Evolutionary conservation across 2,329 filamentous ascomycete genomes (phyloP).

Genomic region (Aspergillus sp.): DNA sequence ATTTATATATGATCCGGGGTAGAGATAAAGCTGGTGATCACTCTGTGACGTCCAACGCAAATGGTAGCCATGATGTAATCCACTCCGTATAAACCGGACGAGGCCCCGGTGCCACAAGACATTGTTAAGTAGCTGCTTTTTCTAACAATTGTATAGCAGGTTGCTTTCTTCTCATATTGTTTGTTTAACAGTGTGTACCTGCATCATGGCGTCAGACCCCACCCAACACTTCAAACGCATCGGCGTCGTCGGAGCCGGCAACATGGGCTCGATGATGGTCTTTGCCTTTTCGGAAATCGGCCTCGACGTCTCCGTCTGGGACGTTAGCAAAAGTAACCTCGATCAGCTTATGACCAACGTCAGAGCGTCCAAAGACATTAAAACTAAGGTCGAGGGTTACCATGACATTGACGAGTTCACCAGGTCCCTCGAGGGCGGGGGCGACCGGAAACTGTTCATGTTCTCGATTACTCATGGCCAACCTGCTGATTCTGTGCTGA

Average conservation of each 20-base stretch:
- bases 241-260: conserved; percentile 35
- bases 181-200: neutral
- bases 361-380: conserved; percentile 15
- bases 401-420: conserved; percentile 31
- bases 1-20: neutral
- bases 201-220: conserved; percentile 6
- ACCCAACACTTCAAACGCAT: conserved; percentile 29
- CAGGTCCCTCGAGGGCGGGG: conserved; percentile 26
- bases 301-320: conserved; percentile 35
- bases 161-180: too few relatives aligned
- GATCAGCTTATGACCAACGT: conserved; percentile 23
- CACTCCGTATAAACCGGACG: neutral
- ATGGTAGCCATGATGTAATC: neutral
- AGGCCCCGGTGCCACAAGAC: neutral
- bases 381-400: conserved; percentile 29
- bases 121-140: neutral
- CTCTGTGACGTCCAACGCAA: neutral
- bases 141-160: neutral
- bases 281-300: conserved; percentile 35
- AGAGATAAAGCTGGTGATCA: too few relatives aligned
- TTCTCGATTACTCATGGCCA: conserved; percentile 37
- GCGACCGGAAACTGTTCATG: conserved; percentile 30
- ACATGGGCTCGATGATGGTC: conserved; percentile 39
- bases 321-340: conserved; percentile 28
- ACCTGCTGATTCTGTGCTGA: conserved; percentile 31